A percentile compares a stretch with the other conserved stretches of the same genome.
These are phyloP conservation scores for Paraphoma chrysanthemicola DNA, from an alignment of 2,329 filamentous ascomycete genomes.

Conservation along the genomic window DNA sequence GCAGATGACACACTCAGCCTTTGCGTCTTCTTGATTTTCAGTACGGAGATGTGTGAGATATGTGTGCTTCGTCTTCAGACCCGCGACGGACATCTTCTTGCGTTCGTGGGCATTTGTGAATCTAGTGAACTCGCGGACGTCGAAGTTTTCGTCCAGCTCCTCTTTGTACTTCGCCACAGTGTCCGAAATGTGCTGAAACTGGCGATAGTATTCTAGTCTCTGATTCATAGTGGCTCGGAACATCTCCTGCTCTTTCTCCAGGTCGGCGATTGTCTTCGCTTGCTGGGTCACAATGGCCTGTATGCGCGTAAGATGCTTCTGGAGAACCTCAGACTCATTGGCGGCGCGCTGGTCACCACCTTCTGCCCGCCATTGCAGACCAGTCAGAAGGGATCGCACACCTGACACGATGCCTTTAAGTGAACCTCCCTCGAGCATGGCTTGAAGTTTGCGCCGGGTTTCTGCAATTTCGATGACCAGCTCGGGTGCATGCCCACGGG, in stretches of 20 bases:
- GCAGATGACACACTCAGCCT: constrained; percentile 84
- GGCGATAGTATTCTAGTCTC: constrained; percentile 86
- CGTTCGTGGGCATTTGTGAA: constrained; percentile 57
- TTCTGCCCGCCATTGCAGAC: constrained; percentile 65
- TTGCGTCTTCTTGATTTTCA: constrained; percentile 64
- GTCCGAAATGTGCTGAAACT: constrained; percentile 90
- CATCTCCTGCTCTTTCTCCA: constrained; percentile 75
- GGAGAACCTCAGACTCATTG: constrained; percentile 70
- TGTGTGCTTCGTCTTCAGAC: constrained; percentile 74
- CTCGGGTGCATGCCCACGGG: constrained; percentile 73
- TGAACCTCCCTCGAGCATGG: constrained; percentile 63
- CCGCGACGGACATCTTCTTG: constrained; percentile 65
- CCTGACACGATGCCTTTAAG: constrained; percentile 74
- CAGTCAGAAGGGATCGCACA: constrained; percentile 68
- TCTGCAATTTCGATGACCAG: constrained; percentile 63
- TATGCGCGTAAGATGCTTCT: constrained; percentile 66
- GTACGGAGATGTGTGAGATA: constrained; percentile 71
- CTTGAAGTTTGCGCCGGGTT: constrained; percentile 57
- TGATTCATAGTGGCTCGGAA: constrained; percentile 84
- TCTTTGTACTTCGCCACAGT: constrained; percentile 79
- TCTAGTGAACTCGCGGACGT: constrained; percentile 55
- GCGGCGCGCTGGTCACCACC: constrained; percentile 62
- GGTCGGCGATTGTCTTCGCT: constrained; percentile 56
- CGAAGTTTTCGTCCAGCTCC: constrained; percentile 63
- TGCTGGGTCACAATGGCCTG: constrained; percentile 62